Evolutionary conservation across 345 rosid species (phyloP), one percentile per base, ranked within the genome.

Genomic region (Aquilaria malaccensis): DNA sequence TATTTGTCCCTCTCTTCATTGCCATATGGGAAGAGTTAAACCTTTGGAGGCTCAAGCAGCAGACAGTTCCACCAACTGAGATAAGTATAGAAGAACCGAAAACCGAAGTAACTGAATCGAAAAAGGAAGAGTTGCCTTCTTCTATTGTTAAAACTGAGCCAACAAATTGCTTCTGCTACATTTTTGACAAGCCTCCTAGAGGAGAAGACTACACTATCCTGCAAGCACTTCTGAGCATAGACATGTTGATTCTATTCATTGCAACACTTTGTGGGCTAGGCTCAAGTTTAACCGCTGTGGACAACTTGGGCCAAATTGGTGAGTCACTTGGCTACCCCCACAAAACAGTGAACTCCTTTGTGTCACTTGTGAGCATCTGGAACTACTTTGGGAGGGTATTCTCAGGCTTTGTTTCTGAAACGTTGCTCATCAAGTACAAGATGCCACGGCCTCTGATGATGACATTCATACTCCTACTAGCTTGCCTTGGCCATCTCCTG

Each of bases 171-270:
- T 84, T 85, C 53, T 50, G 72, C 51, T 72, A 77, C 48, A 73
- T 83, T 32, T 83, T 65, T 62, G 62, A 75, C 33, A 84, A 77
- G 31, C 98, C 96, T 0, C 59, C 78, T 6, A 80, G 96, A 74
- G 98, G 98, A 10, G 94, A 88, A 58, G 94, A 91, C 73, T 91
- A 88, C 88, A 91, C 89, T 11, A 88, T 88, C 55, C 62, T 91
- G 29, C 98, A 91, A 71, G 96, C 96, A 33, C 75, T 91, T 50
- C 55, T 81, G 0, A 91, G 96, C 78, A 33, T 74, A 0, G 98
- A 91, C 74, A 91, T 88, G 96, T 55, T 81, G 29, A 76, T 76
- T 32, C 52, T 88, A 13, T 88, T 86, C 56, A 45, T 78, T 0
- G 87, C 96, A 0, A 86, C 96, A 14, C 73, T 85, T 0, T 87